Percentiles rank a stretch among this genome's conserved stretches.
These are phyloP conservation scores for Leucoagaricus sp. DNA, from an alignment of 1,284 basidiomycete genomes.

Conservation along the genomic window DNA sequence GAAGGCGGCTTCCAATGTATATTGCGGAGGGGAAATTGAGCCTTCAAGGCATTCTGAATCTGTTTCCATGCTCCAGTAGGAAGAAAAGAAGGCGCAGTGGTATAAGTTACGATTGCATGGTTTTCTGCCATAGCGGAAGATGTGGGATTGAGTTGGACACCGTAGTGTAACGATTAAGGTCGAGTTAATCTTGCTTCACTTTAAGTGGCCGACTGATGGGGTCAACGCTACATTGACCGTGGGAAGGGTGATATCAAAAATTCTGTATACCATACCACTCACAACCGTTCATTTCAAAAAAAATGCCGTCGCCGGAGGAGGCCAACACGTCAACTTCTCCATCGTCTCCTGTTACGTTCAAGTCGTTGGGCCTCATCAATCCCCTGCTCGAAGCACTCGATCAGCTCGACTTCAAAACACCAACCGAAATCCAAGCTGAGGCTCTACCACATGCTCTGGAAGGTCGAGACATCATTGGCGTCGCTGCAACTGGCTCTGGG, in stretches of 20 bases:
- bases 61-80: constrained; percentile 72
- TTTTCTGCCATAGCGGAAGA: constrained; percentile 25
- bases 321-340: constrained; percentile 51
- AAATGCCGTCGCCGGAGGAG: constrained; percentile 59
- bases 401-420: constrained; percentile 82
- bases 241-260: constrained; percentile 21
- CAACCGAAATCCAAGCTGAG: constrained; percentile 92
- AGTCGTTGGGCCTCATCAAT: constrained; percentile 84
- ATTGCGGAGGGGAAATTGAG: constrained; percentile 84
- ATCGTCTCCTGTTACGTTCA: constrained; percentile 44
- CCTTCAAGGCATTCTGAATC: constrained; percentile 62
- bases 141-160: not conserved
- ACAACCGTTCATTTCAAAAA: not conserved
- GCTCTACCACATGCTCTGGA: constrained; percentile 89
- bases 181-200: not conserved
- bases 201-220: not conserved
- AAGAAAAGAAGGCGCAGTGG: constrained; percentile 61
- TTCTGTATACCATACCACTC: constrained; percentile 14
- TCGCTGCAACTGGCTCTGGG: constrained; percentile 96
- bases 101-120: constrained; percentile 64
- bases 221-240: constrained; percentile 16
- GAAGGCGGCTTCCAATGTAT: constrained; percentile 86
- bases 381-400: constrained; percentile 88
- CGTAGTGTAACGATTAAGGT: not conserved
- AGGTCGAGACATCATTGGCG: constrained; percentile 95